Percentiles rank a stretch among this genome's conserved stretches.
phyloP scores from a whole-genome alignment of 2,329 filamentous ascomycete species.

The Rhinocladiella similis region DNA sequence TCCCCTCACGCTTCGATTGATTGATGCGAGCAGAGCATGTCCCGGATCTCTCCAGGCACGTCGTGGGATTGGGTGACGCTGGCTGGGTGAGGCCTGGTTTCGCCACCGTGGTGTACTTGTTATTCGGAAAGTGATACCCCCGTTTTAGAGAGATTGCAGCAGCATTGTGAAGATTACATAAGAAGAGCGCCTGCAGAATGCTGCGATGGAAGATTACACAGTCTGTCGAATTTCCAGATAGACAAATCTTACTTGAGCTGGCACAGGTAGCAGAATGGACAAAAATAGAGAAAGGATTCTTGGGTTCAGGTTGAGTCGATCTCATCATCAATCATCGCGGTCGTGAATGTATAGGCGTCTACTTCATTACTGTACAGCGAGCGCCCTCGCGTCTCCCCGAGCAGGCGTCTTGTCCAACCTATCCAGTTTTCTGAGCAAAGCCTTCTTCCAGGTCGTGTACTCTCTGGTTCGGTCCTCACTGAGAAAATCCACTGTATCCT shows the following conservation, averaged over 20 bases:
- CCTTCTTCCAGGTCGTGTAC: conserved; percentile 46
- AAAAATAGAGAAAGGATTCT: too few species aligned
- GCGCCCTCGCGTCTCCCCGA: not conserved
- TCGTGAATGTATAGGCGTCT: not conserved
- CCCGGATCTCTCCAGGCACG: too few species aligned
- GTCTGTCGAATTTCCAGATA: too few species aligned
- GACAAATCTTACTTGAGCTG: too few species aligned
- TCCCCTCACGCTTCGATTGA: not conserved
- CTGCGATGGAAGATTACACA: too few species aligned
- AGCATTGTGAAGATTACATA: too few species aligned
- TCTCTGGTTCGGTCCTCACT: conserved; percentile 45
- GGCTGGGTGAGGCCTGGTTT: not conserved
- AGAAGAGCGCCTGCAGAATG: too few species aligned
- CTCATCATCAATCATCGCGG: not conserved
- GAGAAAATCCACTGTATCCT: conserved; percentile 48
- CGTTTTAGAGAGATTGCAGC: too few species aligned
- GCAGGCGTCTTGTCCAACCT: conserved; percentile 31
- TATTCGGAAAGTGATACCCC: conserved; percentile 2
- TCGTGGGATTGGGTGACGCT: too few species aligned
- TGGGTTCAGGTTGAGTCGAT: too few species aligned
- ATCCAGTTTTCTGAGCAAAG: conserved; percentile 41
- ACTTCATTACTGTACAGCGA: conserved; percentile 5
- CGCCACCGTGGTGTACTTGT: not conserved
- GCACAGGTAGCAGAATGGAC: too few species aligned
- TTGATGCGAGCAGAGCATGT: too few species aligned